Percentiles rank a stretch among this genome's conserved stretches.
Conservation (phyloP, 306 rosid species). For the Cicer bijugum region DNA sequence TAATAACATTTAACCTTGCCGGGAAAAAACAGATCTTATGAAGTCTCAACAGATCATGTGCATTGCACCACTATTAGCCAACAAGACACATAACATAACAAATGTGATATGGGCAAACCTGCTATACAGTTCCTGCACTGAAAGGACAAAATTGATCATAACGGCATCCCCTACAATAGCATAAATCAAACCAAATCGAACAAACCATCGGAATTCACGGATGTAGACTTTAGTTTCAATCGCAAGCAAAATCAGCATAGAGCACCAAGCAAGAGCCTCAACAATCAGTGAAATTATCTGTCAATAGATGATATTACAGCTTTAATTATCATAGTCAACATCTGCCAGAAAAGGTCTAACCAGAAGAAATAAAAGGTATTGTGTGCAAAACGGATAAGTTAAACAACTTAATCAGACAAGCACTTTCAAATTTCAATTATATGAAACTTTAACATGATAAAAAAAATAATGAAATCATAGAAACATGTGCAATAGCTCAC, state of each 20-base stretch:
- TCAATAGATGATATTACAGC: constrained; percentile 43
- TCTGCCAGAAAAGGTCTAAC: constrained; percentile 29
- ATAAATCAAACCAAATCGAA: constrained; percentile 81
- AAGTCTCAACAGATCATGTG: background rate
- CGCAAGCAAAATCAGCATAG: constrained; percentile 75
- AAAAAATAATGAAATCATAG: background rate
- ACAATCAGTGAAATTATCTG: constrained; percentile 69
- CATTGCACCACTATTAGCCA: constrained; percentile 25
- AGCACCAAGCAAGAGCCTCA: constrained; percentile 80
- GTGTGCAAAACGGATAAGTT: constrained; percentile 15
- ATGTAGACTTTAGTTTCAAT: constrained; percentile 82
- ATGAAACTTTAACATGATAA: constrained; percentile 30
- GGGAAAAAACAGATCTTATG: background rate
- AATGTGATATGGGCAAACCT: constrained; percentile 59
- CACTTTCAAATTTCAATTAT: constrained; percentile 22
- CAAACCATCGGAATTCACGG: constrained; percentile 80
- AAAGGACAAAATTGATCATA: constrained; percentile 75
- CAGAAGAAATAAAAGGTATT: constrained; percentile 35
- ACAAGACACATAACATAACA: constrained; percentile 31
- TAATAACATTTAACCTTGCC: constrained; percentile 3
- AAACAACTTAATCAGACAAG: constrained; percentile 32
- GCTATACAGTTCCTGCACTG: constrained; percentile 64
- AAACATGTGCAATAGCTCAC: constrained; percentile 53
- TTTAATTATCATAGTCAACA: constrained; percentile 37
- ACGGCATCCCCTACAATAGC: constrained; percentile 76